A percentile compares a stretch with the other conserved stretches of the same genome.
Conservation (phyloP, 345 rosid genomes). For the Eucalyptus cloeziana region DNA sequence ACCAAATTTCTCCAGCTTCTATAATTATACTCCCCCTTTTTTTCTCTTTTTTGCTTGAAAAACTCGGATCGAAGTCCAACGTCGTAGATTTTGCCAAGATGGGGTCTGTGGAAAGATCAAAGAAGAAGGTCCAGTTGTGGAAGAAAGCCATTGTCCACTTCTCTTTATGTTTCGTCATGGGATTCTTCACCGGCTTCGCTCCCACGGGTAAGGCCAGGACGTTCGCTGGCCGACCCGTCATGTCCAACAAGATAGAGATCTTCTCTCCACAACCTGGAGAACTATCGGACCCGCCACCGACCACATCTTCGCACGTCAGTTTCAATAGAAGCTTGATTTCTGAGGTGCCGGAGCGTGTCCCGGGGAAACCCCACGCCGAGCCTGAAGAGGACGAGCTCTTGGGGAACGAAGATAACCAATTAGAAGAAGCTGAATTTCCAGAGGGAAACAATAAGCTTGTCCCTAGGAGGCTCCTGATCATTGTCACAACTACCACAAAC, state of each 20-base stretch:
- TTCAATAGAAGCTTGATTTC: neutral
- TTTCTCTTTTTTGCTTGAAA: neutral
- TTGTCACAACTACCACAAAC: constrained; percentile 49
- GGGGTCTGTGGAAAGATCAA: constrained; percentile 58
- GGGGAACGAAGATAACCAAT: neutral
- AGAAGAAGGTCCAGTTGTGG: constrained; percentile 81
- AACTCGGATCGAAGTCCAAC: neutral
- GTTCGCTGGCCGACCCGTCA: neutral
- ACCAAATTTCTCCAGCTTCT: neutral
- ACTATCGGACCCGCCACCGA: neutral
- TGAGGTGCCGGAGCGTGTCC: neutral
- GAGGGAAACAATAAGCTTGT: neutral
- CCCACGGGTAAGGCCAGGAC: constrained; percentile 49
- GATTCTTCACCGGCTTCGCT: constrained; percentile 91
- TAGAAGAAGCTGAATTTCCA: neutral
- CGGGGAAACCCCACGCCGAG: neutral
- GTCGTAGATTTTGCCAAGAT: neutral
- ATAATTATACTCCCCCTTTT: neutral
- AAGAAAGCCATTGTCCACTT: constrained; percentile 80
- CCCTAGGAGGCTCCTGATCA: constrained; percentile 40
- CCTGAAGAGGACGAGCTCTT: neutral
- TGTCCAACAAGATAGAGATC: neutral
- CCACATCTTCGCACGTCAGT: neutral
- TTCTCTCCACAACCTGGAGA: neutral
- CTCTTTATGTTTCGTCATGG: constrained; percentile 78